These are phyloP conservation scores for Effrenium voratum DNA, from an alignment of 73 alveolate genomes.

Conservation along the genomic window DNA sequence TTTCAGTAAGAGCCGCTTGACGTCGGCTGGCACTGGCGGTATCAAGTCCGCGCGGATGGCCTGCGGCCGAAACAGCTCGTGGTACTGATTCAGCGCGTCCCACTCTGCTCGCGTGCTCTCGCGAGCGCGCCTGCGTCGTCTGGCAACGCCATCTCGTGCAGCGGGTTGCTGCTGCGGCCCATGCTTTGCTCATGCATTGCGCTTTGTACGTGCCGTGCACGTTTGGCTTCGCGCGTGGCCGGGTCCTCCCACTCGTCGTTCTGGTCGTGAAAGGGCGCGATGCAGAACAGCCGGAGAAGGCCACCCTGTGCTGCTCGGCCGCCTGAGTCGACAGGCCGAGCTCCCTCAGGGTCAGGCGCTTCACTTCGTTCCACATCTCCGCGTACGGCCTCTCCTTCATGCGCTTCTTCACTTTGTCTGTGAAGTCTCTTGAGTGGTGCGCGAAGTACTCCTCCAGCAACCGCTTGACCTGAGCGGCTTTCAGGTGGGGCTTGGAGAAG, in stretches of 20 bases:
- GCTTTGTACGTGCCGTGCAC: not conserved
- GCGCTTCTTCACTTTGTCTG: no score
- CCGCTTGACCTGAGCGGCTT: no score
- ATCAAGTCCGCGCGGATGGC: no score
- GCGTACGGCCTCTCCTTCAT: not conserved
- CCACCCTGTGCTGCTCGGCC: no score
- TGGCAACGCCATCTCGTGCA: not conserved
- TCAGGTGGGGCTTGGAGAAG: no score
- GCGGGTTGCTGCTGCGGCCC: not conserved
- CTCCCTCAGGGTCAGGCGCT: not conserved
- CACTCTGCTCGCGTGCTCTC: slow-evolving; percentile 26
- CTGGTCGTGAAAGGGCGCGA: not conserved
- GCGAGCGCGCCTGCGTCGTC: slow-evolving; percentile 2
- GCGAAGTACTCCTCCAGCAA: no score
- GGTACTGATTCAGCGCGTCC: not conserved
- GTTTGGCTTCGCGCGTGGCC: not conserved
- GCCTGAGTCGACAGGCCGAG: no score
- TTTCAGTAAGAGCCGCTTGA: no score
- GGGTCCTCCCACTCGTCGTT: slow-evolving; percentile 13
- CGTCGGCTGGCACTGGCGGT: no score
- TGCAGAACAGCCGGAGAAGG: not conserved
- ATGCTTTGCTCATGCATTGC: slow-evolving; percentile 45
- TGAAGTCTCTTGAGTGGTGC: no score
- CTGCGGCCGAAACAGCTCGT: no score
- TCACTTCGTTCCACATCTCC: not conserved